Evolutionary conservation across 768 basidiomycete genomes (phyloP).

Genomic region (Candolleomyces aberdarensis): DNA sequence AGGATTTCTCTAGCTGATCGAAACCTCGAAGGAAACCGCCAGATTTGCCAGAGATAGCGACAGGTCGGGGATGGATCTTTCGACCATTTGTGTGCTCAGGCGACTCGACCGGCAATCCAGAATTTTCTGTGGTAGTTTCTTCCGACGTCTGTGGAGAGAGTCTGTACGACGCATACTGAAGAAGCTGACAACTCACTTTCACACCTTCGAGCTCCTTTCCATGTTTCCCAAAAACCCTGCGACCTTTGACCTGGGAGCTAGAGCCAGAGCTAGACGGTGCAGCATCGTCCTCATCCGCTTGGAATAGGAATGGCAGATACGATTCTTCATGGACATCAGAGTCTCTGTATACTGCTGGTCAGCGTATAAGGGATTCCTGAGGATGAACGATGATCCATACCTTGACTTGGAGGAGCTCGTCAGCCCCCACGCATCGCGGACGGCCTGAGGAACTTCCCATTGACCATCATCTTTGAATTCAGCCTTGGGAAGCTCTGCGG

Average conservation of each 20-base stretch:
- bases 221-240: constrained; percentile 45
- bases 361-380: background rate
- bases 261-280: background rate
- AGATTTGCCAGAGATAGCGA: constrained; percentile 22
- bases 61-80: constrained; percentile 23
- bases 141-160: background rate
- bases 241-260: constrained; percentile 31
- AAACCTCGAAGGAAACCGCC: constrained; percentile 19
- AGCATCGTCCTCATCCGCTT: constrained; percentile 4
- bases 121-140: background rate
- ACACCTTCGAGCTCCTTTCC: constrained; percentile 32
- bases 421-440: constrained; percentile 16
- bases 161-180: background rate
- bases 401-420: background rate
- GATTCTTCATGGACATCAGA: constrained; percentile 11
- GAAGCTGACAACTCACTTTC: constrained; percentile 10
- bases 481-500: constrained; percentile 10
- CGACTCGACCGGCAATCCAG: constrained; percentile 10
- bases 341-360: constrained; percentile 2
- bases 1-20: constrained; percentile 12
- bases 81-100: constrained; percentile 11
- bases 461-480: constrained; percentile 15
- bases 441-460: constrained; percentile 15
- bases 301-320: constrained; percentile 16
- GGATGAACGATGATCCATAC: background rate